These are phyloP conservation scores for Mycena olivaceomarginata DNA, from an alignment of 768 basidiomycete species.

Conservation along the genomic window DNA sequence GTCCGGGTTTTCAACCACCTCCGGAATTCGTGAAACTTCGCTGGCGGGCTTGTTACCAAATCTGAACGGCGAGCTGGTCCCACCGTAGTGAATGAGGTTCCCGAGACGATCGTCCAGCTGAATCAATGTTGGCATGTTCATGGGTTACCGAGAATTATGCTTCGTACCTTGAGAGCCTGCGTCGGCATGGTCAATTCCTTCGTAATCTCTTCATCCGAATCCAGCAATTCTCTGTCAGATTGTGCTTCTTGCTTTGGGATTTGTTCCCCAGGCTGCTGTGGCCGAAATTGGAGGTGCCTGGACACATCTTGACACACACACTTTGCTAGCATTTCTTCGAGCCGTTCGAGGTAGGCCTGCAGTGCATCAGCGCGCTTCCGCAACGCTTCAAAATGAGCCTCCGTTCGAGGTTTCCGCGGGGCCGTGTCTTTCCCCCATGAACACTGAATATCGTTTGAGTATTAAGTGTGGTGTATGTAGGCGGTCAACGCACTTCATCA, in stretches of 20 bases:
- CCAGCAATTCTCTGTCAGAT: background rate
- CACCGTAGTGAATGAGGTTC: constrained; percentile 24
- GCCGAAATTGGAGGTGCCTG: constrained; percentile 14
- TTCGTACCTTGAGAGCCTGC: constrained; percentile 35
- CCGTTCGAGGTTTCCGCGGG: constrained; percentile 30
- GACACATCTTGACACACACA: constrained; percentile 41
- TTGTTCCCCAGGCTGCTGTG: background rate
- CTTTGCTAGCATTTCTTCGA: constrained; percentile 27
- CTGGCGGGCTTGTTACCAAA: background rate
- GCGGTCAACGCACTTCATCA: background rate
- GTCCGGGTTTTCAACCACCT: background rate
- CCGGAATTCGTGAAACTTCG: background rate
- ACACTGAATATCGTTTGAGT: constrained; percentile 8
- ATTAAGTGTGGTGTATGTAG: background rate
- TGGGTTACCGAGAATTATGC: background rate
- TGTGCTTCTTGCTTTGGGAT: constrained; percentile 8
- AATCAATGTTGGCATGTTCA: background rate
- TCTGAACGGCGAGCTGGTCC: constrained; percentile 15
- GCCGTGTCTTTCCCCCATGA: constrained; percentile 32
- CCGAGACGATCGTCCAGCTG: constrained; percentile 40
- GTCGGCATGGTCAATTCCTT: constrained; percentile 33
- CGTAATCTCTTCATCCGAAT: constrained; percentile 40
- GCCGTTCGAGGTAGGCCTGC: constrained; percentile 23
- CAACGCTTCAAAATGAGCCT: constrained; percentile 43
- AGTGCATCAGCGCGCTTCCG: constrained; percentile 39